Base-by-base conservation (phyloP, 768 basidiomycete species). In the Boletus subcaerulescens region DNA sequence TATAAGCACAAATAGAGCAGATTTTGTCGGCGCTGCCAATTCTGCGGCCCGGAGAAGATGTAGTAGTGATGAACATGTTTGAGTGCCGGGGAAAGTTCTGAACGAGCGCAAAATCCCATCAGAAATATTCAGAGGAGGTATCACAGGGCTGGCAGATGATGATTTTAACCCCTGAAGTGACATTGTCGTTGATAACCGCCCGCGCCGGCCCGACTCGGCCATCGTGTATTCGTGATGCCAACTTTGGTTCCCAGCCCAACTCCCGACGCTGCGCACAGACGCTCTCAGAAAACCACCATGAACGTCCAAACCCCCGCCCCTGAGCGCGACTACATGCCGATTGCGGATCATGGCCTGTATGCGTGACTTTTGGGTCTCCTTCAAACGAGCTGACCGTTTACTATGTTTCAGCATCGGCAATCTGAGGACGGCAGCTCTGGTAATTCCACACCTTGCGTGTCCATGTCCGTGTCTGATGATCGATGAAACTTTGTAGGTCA, bases 291-390 rank as follows among this genome's bases (percentile, higher is more conserved):
- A 47, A 41, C 46, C 52, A 61, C 36, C 55, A 74, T 67, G 83
- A 87, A 85, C 65, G 62, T 80, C 52, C 79, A 78, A 35, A 68
- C 80, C 26, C 84, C 85, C 31, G 64, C 65, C 46, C 65, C 74
- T 40, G 75, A 86, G 33, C 77, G 89, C 49, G 87, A 84, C 48
- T 92, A 92, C 67, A 70, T 85, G 45, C 75, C 87, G 20, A 87
- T 93, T 50, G 82, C 87, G 15, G 90, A 92, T 64, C 91, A 93
- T 74, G 90, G 78, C 44, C 68, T 93, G 87, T 91, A 68, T 68
- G 85, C 70, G 26, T 49, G n/a, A 36, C 31, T 18, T 24, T 45
- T 32, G 43, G 4, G 18, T 12, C 22, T 8, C 4, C 26, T 48
- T 58, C n/a, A 14, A 32, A 24, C 15, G 11, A 57, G 57, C 61